phyloP scores from a whole-genome alignment of 139 green algal genomes.

The Volvox reticuliferus region DNA sequence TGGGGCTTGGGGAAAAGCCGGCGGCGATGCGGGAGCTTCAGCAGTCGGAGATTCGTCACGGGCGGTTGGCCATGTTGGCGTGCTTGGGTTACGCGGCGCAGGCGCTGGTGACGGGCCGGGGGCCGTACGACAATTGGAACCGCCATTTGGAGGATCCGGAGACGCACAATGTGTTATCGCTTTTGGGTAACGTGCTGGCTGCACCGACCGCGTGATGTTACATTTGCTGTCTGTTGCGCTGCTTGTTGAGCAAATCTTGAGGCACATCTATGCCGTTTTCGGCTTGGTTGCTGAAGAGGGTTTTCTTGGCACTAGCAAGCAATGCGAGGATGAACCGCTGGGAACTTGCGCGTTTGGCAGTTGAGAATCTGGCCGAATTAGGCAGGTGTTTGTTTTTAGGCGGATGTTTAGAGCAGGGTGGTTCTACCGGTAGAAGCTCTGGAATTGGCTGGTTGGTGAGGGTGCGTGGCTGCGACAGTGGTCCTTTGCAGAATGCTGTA shows the following conservation, averaged over 20 bases:
- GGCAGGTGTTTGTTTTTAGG: no score
- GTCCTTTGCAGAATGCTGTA: no score
- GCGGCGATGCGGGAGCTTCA: slow-evolving; percentile 46
- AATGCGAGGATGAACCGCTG: no score
- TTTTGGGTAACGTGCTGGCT: not conserved
- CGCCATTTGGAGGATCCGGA: slow-evolving; percentile 41
- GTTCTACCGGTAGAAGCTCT: no score
- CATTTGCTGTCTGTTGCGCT: not conserved
- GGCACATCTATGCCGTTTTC: not conserved
- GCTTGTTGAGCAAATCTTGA: not conserved
- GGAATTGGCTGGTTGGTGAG: no score
- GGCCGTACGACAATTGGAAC: slow-evolving; percentile 47
- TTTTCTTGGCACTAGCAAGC: not conserved
- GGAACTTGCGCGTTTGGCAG: no score
- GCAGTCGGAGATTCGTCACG: slow-evolving; percentile 68
- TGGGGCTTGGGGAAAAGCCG: slow-evolving; percentile 45
- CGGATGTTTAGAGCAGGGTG: no score
- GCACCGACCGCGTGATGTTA: not conserved
- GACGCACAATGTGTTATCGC: slow-evolving; percentile 13
- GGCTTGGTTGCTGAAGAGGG: not conserved
- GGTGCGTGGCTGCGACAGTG: no score
- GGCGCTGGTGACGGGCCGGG: slow-evolving; percentile 43
- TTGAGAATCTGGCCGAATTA: no score
- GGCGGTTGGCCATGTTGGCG: slow-evolving; percentile 68
- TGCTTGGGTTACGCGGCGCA: slow-evolving; percentile 62